Percentiles rank a stretch among this genome's conserved stretches.
Evolutionary conservation across 2,329 filamentous ascomycete species (phyloP).

Genomic region (Alternaria metachromatica): DNA sequence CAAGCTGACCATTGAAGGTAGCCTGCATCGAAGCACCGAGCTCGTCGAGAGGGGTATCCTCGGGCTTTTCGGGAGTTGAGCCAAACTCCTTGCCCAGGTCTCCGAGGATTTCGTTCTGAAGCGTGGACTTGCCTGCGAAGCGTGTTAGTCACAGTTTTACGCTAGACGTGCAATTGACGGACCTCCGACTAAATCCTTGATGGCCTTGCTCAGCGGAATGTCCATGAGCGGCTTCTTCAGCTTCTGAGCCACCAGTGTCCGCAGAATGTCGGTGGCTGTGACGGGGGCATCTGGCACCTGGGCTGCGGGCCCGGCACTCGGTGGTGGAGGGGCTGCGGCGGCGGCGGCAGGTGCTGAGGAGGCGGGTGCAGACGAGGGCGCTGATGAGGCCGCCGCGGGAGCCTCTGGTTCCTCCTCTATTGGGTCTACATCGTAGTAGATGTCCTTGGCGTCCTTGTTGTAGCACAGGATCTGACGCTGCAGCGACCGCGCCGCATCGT

Average conservation of each 20-base stretch:
- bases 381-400: slow-evolving; percentile 54
- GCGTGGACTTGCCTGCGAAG: slow-evolving; percentile 85
- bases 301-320: slow-evolving; percentile 82
- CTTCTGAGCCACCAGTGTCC: slow-evolving; percentile 92
- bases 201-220: slow-evolving; percentile 91
- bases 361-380: slow-evolving; percentile 56
- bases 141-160: slow-evolving; percentile 22
- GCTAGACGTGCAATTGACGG: slow-evolving; percentile 50
- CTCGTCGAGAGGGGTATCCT: slow-evolving; percentile 96
- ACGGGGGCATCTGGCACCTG: slow-evolving; percentile 87
- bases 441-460: slow-evolving; percentile 99
- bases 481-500: slow-evolving; percentile 94
- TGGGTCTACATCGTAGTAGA: slow-evolving; percentile 98
- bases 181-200: slow-evolving; percentile 98
- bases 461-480: slow-evolving; percentile 98
- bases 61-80: slow-evolving; percentile 96
- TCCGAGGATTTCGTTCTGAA: slow-evolving; percentile 98
- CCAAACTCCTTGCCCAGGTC: slow-evolving; percentile 98
- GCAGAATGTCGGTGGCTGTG: slow-evolving; percentile 85
- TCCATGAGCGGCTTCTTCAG: slow-evolving; percentile 92
- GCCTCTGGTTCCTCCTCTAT: slow-evolving; percentile 77
- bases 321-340: slow-evolving; percentile 62
- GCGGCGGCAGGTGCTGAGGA: slow-evolving; percentile 60
- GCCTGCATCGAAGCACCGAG: slow-evolving; percentile 94
- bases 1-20: slow-evolving; percentile 98